These are phyloP conservation scores for Juglanconis oblonga DNA, from an alignment of 2,329 filamentous ascomycete genomes.

Conservation along the genomic window DNA sequence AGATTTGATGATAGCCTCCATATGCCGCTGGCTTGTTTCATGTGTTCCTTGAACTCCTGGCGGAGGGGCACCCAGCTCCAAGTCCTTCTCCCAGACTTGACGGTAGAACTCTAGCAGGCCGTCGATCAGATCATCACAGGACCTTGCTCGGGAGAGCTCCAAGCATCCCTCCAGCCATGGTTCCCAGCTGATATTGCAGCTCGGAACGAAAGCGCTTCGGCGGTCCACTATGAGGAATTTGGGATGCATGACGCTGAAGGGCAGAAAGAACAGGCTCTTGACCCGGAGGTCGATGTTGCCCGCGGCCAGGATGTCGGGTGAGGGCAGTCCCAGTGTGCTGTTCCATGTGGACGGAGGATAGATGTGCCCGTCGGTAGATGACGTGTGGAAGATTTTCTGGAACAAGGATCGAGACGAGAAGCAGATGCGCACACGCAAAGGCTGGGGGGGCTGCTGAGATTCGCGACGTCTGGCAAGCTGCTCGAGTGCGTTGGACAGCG, in stretches of 20 bases:
- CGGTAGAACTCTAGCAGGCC: conserved; percentile 66
- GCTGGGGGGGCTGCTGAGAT: conserved; percentile 12
- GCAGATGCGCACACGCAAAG: conserved; percentile 65
- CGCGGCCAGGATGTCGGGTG: conserved; percentile 46
- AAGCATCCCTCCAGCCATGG: conserved; percentile 81
- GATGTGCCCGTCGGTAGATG: conserved; percentile 57
- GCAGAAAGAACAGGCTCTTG: conserved; percentile 76
- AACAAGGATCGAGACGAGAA: conserved; percentile 71
- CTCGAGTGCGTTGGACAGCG: conserved; percentile 55
- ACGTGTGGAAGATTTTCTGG: conserved; percentile 73
- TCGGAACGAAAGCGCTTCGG: conserved; percentile 64
- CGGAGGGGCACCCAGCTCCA: conserved; percentile 6
- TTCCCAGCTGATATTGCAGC: conserved; percentile 85
- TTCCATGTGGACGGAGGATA: conserved; percentile 61
- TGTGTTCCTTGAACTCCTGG: background rate
- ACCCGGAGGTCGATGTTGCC: conserved; percentile 65
- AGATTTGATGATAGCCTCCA: conserved; percentile 18
- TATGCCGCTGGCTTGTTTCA: conserved; percentile 8
- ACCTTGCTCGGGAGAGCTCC: conserved; percentile 42
- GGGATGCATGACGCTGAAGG: conserved; percentile 83
- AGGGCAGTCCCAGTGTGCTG: conserved; percentile 61
- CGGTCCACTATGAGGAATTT: conserved; percentile 78
- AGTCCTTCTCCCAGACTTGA: conserved; percentile 59
- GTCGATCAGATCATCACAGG: conserved; percentile 53
- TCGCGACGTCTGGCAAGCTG: conserved; percentile 46